These are phyloP conservation scores for Dicorynia guianensis DNA, from an alignment of 306 rosid species.

Conservation along the genomic window DNA sequence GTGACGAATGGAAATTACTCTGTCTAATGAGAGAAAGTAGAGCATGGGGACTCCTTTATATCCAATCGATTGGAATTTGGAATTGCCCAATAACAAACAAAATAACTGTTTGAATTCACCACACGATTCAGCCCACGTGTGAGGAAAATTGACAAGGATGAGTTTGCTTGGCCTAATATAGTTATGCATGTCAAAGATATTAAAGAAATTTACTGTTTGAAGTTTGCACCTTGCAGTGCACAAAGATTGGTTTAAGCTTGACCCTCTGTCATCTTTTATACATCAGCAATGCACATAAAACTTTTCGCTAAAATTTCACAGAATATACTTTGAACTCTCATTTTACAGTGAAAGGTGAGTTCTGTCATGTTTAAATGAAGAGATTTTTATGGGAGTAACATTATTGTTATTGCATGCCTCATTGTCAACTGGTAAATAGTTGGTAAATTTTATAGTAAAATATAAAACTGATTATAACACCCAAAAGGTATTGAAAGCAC, in stretches of 20 bases:
- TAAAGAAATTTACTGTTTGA: background rate
- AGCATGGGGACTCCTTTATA: background rate
- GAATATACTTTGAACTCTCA: no score
- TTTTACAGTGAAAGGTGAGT: no score
- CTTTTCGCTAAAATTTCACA: no score
- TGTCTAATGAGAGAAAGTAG: background rate
- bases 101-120: conserved; percentile 17
- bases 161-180: background rate
- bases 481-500: no score
- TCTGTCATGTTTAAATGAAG: no score
- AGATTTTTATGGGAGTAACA: no score
- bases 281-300: no score
- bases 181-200: background rate
- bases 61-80: conserved; percentile 15
- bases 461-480: background rate
- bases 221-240: no score
- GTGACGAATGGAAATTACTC: no score
- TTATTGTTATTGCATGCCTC: no score
- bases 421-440: background rate
- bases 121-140: conserved; percentile 57
- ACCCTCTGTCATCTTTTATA: no score
- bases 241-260: no score
- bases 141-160: background rate
- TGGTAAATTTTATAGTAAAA: background rate
- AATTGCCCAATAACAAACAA: conserved; percentile 34